Base-by-base conservation (phyloP, 441 rosid species). In the Jatropha podagrica region DNA sequence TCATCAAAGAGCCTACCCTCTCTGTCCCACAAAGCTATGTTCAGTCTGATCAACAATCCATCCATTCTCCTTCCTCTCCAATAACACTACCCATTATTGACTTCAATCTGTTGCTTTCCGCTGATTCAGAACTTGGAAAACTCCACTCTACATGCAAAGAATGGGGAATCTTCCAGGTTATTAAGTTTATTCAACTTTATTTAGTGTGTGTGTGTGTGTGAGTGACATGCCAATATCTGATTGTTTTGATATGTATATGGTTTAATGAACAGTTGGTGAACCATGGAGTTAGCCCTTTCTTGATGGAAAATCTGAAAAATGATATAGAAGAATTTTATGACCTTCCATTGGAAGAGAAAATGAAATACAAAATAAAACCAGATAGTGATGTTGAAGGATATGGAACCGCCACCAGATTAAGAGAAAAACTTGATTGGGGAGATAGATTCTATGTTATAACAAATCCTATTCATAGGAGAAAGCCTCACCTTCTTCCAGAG, bases 141-240 rank as follows among this genome's bases (percentile, higher is more conserved):
- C 56, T 88, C 72, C 82, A 87, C 72, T 76, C 81, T 15, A 23
- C 86, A 38, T 84, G 87, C 82, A 80, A 82, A 66, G 85, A 87
- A 4, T 86, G 84, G 87, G 87, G 89, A 23, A 15, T 86, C 77
- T 85, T 86, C 79, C 85, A 88, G 86, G 88, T 83, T 76, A 26
- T 10, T 32, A 23, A 8, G 2, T 13, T 61, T 3, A 11, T 61
- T 12, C 0, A 20, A 26, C 0, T 61, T 1, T 61, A 4, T 32
- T 32, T 32, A 32, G 32, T 32, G 32, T 32, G 32, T 32, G 32
- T 32, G 32, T 32, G 2, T 32, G 2, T 32, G 2, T 32, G 2
- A 0, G 2, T 32, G 32, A 32, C 2, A 32, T 32, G 32, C 32
- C 32, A 32, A 32, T 32, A 32, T 32, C 32, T 32, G 32, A 32